These are phyloP conservation scores for Leccinum longicurvipes DNA, from an alignment of 768 basidiomycete genomes.

Conservation along the genomic window DNA sequence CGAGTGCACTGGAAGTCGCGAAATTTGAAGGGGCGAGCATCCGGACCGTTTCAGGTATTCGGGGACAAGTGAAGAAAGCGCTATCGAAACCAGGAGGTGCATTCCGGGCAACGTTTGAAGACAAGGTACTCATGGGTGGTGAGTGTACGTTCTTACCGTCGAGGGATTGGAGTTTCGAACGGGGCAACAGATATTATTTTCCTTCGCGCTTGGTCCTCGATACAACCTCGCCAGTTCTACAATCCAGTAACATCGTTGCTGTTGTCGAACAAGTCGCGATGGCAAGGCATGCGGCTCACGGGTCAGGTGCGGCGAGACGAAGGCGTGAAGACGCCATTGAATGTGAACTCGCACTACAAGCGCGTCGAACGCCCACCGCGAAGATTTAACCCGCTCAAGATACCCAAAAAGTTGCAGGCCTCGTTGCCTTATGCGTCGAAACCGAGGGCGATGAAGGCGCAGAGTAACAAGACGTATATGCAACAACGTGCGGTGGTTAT, in stretches of 20 bases:
- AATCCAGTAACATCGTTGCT: constrained; percentile 93
- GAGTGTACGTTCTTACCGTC: constrained; percentile 29
- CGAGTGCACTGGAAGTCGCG: constrained; percentile 86
- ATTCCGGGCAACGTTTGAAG: constrained; percentile 96
- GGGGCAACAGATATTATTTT: constrained; percentile 77
- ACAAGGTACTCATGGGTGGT: constrained; percentile 96
- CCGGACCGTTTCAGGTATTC: constrained; percentile 89
- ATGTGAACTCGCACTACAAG: constrained; percentile 87
- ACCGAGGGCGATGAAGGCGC: constrained; percentile 77
- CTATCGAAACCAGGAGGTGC: constrained; percentile 93
- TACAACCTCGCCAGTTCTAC: constrained; percentile 94
- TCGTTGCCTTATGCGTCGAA: constrained; percentile 91
- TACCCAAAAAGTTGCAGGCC: constrained; percentile 89
- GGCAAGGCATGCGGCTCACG: constrained; percentile 95
- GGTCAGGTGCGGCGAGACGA: constrained; percentile 89
- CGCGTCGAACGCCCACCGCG: constrained; percentile 73
- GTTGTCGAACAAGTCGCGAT: constrained; percentile 73
- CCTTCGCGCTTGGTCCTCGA: constrained; percentile 93
- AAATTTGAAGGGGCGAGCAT: constrained; percentile 99
- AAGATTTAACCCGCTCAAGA: constrained; percentile 86
- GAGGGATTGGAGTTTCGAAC: background rate
- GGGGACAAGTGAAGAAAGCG: constrained; percentile 97
- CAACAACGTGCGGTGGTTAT: constrained; percentile 94
- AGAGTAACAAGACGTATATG: constrained; percentile 76
- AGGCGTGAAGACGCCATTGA: constrained; percentile 74